phyloP scores from a whole-genome alignment of 2,329 filamentous ascomycete species.

The Fusarium sp. region DNA sequence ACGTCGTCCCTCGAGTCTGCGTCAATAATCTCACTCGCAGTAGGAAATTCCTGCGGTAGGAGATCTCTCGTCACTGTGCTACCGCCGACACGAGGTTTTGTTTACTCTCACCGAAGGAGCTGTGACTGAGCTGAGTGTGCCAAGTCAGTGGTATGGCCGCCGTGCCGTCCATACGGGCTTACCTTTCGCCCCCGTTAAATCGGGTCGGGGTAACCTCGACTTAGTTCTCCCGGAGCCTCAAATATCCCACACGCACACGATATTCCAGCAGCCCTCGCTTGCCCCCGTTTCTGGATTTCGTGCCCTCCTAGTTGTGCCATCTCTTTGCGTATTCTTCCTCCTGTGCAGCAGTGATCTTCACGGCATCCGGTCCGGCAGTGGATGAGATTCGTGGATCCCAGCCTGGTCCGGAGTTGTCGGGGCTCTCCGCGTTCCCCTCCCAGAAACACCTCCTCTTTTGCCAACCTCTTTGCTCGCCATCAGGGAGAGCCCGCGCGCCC shows the following conservation, averaged over 20 bases:
- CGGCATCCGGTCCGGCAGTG: slow-evolving; percentile 29
- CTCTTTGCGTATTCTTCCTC: slow-evolving; percentile 1
- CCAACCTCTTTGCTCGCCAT: not conserved
- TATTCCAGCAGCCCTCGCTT: not conserved
- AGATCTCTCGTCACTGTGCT: slow-evolving; percentile 6
- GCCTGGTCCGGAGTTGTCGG: slow-evolving; percentile 29
- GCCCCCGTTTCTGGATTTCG: not conserved
- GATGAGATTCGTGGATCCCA: slow-evolving; percentile 22
- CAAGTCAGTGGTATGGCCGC: slow-evolving; percentile 13
- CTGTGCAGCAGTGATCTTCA: slow-evolving; percentile 7
- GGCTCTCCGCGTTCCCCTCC: slow-evolving; percentile 23
- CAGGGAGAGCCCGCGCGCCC: not conserved
- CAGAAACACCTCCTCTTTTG: slow-evolving; percentile 2
- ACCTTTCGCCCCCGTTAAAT: not conserved
- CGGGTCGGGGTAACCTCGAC: slow-evolving; percentile 1
- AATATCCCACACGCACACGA: slow-evolving; percentile 3
- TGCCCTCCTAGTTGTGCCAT: not conserved
- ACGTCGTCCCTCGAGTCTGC: slow-evolving; percentile 4
- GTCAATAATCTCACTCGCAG: slow-evolving; percentile 12
- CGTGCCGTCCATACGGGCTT: not conserved
- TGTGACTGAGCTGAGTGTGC: not conserved
- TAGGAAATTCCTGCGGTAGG: not conserved
- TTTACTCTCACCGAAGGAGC: not conserved
- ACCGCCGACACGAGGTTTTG: slow-evolving; percentile 27
- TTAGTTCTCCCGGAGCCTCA: slow-evolving; percentile 13